Conservation (phyloP, 106 monocot species). For the Chionographis japonica region DNA sequence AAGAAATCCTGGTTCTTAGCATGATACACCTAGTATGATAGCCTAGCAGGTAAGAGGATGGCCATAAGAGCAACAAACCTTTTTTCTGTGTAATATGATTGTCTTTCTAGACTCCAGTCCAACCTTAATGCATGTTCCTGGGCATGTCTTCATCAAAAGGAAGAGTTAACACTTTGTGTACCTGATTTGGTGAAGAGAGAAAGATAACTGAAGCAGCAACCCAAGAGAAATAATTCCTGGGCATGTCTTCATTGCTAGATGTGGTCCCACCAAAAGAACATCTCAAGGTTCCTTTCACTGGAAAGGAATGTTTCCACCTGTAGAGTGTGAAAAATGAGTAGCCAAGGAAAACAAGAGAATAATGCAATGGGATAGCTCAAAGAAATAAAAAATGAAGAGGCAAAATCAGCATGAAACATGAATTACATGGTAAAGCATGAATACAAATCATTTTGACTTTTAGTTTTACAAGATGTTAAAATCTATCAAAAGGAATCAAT, state of each 20-base stretch:
- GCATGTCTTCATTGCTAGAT: conserved; percentile 22
- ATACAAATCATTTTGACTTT: no score
- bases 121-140: background rate
- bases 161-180: conserved; percentile 8
- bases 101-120: background rate
- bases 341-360: background rate
- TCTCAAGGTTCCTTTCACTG: conserved; percentile 7
- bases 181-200: conserved; percentile 50
- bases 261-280: conserved; percentile 26
- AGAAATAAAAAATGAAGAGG: no score
- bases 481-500: no score
- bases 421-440: no score
- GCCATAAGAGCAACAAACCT: no score
- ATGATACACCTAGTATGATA: no score
- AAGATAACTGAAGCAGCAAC: conserved; percentile 62
- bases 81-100: background rate
- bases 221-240: conserved; percentile 43
- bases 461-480: no score
- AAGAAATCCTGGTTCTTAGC: no score
- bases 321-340: background rate
- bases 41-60: no score
- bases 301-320: conserved; percentile 19
- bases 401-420: no score
- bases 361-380: no score
- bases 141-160: background rate